Evolutionary conservation across 352 stramenopile genomes (phyloP).

Genomic region (Pythium volutum): DNA sequence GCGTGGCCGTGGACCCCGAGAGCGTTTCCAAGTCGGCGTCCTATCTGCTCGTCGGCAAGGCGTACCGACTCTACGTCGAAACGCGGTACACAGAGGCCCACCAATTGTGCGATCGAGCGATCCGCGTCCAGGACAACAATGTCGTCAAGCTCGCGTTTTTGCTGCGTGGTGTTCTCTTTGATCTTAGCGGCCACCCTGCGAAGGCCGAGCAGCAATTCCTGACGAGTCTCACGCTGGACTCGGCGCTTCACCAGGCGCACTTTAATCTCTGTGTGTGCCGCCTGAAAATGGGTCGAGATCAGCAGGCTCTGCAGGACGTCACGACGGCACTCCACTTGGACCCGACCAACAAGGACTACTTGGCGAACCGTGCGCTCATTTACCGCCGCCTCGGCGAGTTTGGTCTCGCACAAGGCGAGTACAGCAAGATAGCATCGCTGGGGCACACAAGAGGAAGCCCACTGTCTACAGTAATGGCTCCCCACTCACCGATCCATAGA

Average conservation of each 20-base stretch:
- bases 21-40: conserved; percentile 29
- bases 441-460: not conserved
- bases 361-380: conserved; percentile 27
- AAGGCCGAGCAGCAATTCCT: conserved; percentile 51
- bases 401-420: conserved; percentile 26
- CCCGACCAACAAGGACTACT: conserved; percentile 22
- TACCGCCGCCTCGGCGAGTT: conserved; percentile 30
- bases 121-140: conserved; percentile 51
- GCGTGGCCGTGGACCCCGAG: conserved; percentile 55
- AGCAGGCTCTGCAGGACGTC: conserved; percentile 24
- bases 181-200: conserved; percentile 40
- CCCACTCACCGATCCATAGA: conserved; percentile 3
- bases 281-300: conserved; percentile 23
- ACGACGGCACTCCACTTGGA: conserved; percentile 24
- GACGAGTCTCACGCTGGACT: conserved; percentile 37
- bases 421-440: conserved; percentile 22
- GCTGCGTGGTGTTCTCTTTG: conserved; percentile 54
- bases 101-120: conserved; percentile 46
- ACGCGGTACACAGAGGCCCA: conserved; percentile 55
- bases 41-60: conserved; percentile 48
- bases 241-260: conserved; percentile 54
- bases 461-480: not conserved
- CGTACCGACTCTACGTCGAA: conserved; percentile 55
- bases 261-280: conserved; percentile 38
- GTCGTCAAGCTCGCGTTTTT: conserved; percentile 62